Conservation (phyloP, 768 basidiomycete species). For the Harrya chromipes region DNA sequence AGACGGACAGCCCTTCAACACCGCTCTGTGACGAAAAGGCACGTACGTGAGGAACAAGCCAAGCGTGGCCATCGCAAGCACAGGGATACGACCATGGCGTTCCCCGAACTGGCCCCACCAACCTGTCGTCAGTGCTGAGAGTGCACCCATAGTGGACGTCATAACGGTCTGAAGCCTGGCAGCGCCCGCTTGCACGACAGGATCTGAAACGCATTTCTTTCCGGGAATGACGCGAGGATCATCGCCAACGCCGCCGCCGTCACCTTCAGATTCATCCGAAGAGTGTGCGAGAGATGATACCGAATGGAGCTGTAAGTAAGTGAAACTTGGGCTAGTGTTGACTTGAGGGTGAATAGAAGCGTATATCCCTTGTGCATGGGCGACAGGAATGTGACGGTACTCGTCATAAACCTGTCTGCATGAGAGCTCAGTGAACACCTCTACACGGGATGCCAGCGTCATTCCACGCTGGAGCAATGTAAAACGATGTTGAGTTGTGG, state of each 20-base stretch:
- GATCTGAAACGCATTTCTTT: slow-evolving; percentile 41
- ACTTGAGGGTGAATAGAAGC: slow-evolving; percentile 2
- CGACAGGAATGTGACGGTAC: slow-evolving; percentile 36
- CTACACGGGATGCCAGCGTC: slow-evolving; percentile 74
- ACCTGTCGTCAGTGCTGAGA: slow-evolving; percentile 80
- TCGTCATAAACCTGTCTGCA: slow-evolving; percentile 54
- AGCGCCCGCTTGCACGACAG: slow-evolving; percentile 64
- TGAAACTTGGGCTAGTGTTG: slow-evolving; percentile 8
- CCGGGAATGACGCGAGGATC: slow-evolving; percentile 38
- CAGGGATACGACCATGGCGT: slow-evolving; percentile 67
- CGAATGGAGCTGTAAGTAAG: slow-evolving; percentile 11
- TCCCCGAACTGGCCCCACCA: slow-evolving; percentile 87
- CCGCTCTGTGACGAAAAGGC: slow-evolving; percentile 23
- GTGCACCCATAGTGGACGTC: slow-evolving; percentile 69
- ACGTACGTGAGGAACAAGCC: slow-evolving; percentile 75
- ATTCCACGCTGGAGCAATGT: slow-evolving; percentile 60
- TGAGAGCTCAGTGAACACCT: slow-evolving; percentile 76
- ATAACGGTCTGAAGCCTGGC: slow-evolving; percentile 76
- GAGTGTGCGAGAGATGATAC: not conserved
- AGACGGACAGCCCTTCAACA: not conserved
- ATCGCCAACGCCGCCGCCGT: slow-evolving; percentile 34
- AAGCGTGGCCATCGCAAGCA: slow-evolving; percentile 62
- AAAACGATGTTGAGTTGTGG: not conserved
- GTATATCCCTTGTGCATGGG: not conserved
- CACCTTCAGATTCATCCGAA: slow-evolving; percentile 20